Evolutionary conservation across 495 filamentous ascomycete genomes (phyloP).

Genomic region (Penicillium pulvis): DNA sequence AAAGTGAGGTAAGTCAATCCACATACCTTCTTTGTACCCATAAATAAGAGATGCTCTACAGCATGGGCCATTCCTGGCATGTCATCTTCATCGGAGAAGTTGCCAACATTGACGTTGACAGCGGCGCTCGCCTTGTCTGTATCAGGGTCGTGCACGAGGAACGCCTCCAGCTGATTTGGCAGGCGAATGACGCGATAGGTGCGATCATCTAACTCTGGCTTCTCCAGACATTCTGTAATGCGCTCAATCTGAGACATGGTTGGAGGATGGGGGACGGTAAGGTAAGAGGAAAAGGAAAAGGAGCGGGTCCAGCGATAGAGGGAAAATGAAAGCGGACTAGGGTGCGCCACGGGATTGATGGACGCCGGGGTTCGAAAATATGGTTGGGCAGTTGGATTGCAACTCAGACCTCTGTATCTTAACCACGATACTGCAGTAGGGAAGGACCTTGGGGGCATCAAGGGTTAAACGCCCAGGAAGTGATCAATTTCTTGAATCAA

Average conservation of each 20-base stretch:
- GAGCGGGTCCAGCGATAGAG: conserved; percentile 24
- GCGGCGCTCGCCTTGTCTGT: conserved; percentile 97
- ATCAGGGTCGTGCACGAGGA: conserved; percentile 91
- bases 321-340: conserved; percentile 19
- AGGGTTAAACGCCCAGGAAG: conserved; percentile 16
- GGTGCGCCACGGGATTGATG: conserved; percentile 3
- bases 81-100: conserved; percentile 86
- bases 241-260: conserved; percentile 59
- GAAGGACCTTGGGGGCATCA: conserved; percentile 51
- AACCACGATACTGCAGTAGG: conserved; percentile 30
- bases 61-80: conserved; percentile 95
- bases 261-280: conserved; percentile 23
- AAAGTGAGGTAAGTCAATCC: not conserved
- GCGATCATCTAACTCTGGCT: conserved; percentile 84
- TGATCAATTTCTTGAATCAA: not conserved
- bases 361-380: conserved; percentile 19
- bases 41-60: conserved; percentile 92
- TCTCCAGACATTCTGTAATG: conserved; percentile 80
- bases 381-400: conserved; percentile 24
- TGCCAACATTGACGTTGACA: conserved; percentile 93
- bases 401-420: conserved; percentile 35
- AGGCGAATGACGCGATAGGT: conserved; percentile 85
- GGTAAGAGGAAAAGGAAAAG: conserved; percentile 23
- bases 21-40: conserved; percentile 92
- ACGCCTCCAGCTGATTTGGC: conserved; percentile 86